Percentiles rank a stretch among this genome's conserved stretches.
Evolutionary conservation across 768 basidiomycete species (phyloP).

Genomic region (Rossbeevera mucosa): DNA sequence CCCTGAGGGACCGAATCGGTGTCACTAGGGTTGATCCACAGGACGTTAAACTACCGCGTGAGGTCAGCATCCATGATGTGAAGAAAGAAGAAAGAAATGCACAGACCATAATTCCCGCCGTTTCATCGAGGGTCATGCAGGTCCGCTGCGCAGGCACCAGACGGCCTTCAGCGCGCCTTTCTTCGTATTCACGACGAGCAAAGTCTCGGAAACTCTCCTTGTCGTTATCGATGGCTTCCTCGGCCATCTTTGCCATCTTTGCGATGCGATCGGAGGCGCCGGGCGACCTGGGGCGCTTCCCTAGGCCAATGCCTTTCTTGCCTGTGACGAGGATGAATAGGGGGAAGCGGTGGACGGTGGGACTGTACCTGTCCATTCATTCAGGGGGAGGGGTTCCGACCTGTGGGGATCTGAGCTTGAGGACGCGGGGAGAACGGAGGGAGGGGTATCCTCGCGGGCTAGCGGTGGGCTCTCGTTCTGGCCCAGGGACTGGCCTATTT

Average conservation of each 20-base stretch:
- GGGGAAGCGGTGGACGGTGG: not conserved
- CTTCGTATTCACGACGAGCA: conserved; percentile 68
- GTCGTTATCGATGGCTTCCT: conserved; percentile 41
- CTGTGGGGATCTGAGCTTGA: conserved; percentile 36
- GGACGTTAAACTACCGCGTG: conserved; percentile 80
- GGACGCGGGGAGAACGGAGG: conserved; percentile 1
- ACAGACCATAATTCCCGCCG: conserved; percentile 51
- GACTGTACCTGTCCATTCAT: conserved; percentile 73
- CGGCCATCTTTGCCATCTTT: conserved; percentile 66
- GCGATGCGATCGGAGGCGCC: conserved; percentile 57
- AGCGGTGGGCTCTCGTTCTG: conserved; percentile 23
- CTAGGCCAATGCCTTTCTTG: conserved; percentile 69
- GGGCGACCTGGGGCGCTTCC: conserved; percentile 66
- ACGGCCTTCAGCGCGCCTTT: conserved; percentile 66
- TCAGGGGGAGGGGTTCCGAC: conserved; percentile 66
- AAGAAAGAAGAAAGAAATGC: not conserved
- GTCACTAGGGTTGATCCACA: conserved; percentile 71
- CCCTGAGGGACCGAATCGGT: conserved; percentile 62
- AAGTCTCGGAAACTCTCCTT: conserved; percentile 67
- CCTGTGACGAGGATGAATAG: conserved; percentile 41
- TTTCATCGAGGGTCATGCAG: conserved; percentile 71
- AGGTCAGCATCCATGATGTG: conserved; percentile 6
- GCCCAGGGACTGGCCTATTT: conserved; percentile 76
- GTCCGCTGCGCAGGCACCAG: conserved; percentile 71
- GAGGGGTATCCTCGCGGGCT: not conserved